Evolutionary conservation across 116 monocot species (phyloP), one percentile per base, ranked within the genome.

Genomic region (Papilionanthe hybrid): DNA sequence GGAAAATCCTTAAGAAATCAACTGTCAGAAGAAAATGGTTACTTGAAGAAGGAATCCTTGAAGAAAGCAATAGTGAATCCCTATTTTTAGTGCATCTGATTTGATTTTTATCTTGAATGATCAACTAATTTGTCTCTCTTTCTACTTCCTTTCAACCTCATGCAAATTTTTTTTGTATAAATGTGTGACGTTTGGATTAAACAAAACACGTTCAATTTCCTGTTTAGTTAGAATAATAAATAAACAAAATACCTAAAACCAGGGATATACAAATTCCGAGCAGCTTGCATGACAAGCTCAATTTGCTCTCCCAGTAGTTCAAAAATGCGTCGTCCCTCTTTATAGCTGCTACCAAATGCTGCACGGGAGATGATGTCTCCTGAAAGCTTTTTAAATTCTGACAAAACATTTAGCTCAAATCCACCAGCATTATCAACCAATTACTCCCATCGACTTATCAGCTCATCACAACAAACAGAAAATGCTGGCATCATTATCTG

Each of bases 281-380:
- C 3, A 42, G 75, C 42, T 19, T 79, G 22, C 1, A 79, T 17
- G 25, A 83, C 7, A 12, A 83, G 82, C 30, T 81, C 50, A 23
- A 57, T 53, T 48, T 77, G 81, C 81, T 88, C 80, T 9, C 37
- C 0, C 19, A 83, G 88, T 20, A 85, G 75, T 72, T 81, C 56
- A 63, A 85, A 85, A 3, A 88, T 83, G 9, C 78, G 72, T 71
- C 71, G 25, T 2, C 85, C 85, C 76, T 83, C 88, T 29, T 71
- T 32, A 30, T 78, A 88, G 56, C 78, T 88, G 58, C 85, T 83
- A 7, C 88, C 85, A 55, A 88, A 88, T n/a, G 88, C 85, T 13
- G 85, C 42, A n/a, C 85, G 72, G 29, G 88, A 88, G 58, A 88
- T 85, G 60, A 79, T 80, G 72, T 85, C 83, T 30, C 58, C 85